Base-by-base conservation (phyloP, 345 rosid genomes). In the Populus nigra region DNA sequence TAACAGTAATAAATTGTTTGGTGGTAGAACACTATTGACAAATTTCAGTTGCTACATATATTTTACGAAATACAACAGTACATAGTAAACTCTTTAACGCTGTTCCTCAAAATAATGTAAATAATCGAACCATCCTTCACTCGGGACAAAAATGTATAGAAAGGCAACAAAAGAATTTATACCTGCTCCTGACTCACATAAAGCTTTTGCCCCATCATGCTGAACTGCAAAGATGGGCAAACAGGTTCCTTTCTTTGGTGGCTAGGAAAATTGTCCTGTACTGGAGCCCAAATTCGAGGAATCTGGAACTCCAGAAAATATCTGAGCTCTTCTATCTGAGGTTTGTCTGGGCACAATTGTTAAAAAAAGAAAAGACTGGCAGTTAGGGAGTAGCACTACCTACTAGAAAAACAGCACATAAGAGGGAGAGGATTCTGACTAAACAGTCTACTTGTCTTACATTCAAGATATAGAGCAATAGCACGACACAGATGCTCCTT, bases 141-240 rank as follows among this genome's bases (percentile, higher is more conserved):
- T 45, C 7, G 35, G 27, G 53, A 12, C 36, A 23, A 55, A 66
- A 66, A 29, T 39, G 31, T 1, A 45, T 11, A 72, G 36, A 15
- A 41, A 65, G 27, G 65, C 39, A 57, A 62, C 1, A 27, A 72
- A 68, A 71, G 4, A 22, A 17, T 45, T 15, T 72, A 57, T 84
- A 91, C 96, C 93, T 91, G 96, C 84, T 90, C 93, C 80, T 83
- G 92, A 79, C 92, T 86, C 82, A 90, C 86, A 71, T 84, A 90
- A 75, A 91, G 89, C 79, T 90, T 91, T 81, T 84, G 92, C 59
- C 93, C 96, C 93, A 91, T 90, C 72, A 91, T 83, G 85, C 96
- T 91, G 83, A 91, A 91, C 53, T 91, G 93, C 78, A 91, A 75
- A 81, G 88, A 90, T 75, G 90, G 93, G 84, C 93, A 91, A 86